These are phyloP conservation scores for Wickerhamomyces chambardii DNA, from an alignment of 805 yeast genomes.

Conservation along the genomic window DNA sequence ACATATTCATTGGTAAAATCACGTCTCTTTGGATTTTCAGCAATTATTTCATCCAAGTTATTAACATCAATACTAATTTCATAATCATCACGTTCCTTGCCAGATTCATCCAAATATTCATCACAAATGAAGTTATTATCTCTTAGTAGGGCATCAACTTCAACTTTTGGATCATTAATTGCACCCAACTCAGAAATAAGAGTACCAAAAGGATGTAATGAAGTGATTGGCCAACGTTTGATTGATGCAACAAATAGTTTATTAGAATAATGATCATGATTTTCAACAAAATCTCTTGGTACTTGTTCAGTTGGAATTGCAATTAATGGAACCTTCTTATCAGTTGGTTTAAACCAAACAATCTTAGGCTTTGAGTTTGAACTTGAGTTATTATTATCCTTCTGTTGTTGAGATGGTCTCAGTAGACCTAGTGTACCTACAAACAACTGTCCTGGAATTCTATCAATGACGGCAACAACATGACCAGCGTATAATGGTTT, in stretches of 20 bases:
- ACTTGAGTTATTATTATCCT: slow-evolving; percentile 61
- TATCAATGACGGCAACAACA: slow-evolving; percentile 94
- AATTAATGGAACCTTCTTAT: slow-evolving; percentile 93
- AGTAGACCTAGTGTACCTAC: slow-evolving; percentile 90
- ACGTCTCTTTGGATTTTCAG: slow-evolving; percentile 29
- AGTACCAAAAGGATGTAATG: slow-evolving; percentile 96
- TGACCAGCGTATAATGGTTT: slow-evolving; percentile 97
- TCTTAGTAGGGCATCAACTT: slow-evolving; percentile 80
- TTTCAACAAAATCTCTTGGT: slow-evolving; percentile 90
- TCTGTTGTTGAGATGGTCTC: slow-evolving; percentile 92
- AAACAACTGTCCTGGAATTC: slow-evolving; percentile 94
- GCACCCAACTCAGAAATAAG: slow-evolving; percentile 80
- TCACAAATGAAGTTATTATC: slow-evolving; percentile 79
- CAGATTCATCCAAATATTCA: slow-evolving; percentile 50
- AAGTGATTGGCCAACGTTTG: slow-evolving; percentile 98
- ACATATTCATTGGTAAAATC: slow-evolving; percentile 53
- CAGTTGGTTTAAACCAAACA: slow-evolving; percentile 99
- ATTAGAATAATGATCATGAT: slow-evolving; percentile 74
- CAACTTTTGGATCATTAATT: slow-evolving; percentile 67
- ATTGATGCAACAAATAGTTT: slow-evolving; percentile 89
- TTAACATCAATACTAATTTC: slow-evolving; percentile 20
- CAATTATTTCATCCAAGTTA: slow-evolving; percentile 12
- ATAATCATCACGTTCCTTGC: slow-evolving; percentile 18
- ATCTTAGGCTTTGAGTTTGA: slow-evolving; percentile 93
- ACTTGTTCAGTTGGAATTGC: slow-evolving; percentile 99